Evolutionary conservation across 169 alveolate species (phyloP), one percentile per base, ranked within the genome.

Genomic region (Amoebophrya sp.): DNA sequence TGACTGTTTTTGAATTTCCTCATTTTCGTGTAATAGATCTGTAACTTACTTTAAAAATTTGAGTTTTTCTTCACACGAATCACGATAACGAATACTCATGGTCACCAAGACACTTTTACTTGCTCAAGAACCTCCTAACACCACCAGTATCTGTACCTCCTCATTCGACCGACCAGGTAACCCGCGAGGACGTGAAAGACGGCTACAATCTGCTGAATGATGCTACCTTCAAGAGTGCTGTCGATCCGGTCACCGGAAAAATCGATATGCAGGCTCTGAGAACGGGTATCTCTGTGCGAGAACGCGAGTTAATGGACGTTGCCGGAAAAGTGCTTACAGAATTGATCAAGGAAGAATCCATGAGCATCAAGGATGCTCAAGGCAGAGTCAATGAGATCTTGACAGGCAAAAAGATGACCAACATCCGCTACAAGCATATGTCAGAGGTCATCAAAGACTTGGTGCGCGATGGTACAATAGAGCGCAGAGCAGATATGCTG

Each of bases 171-270:
- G n/a, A n/a, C n/a, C 65, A 47, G 65, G 65, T 47, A 18, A 47
- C 65, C 6, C 6, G 18, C 6, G 29, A 47, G 65, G 65, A 47
- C 65, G 65, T 47, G 65, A 47, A 47, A 6, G 65, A 47, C 65
- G 65, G 29, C 29, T 47, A 47, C 65, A 18, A 47, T 12, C 65
- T 47, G 6, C 18, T 47, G 65, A 47, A 47, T 18, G 65, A 47
- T 12, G 65, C 65, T 47, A 98, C 99, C 40, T 98, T 97, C 95
- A 98, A 97, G 94, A 98, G 99, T 41, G 98, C 99, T 34, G 97
- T 99, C 41, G 99, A 99, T 91, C 99, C 99, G 6, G 94, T 96
- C 6, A 98, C 99, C 54, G 99, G 99, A 6, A 47, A 47, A 18
- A 47, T 47, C 65, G 65, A 47, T 18, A 47, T 47, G 65, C 65